These are phyloP conservation scores for Noccaea caerulescens DNA, from an alignment of 345 rosid species.

Conservation along the genomic window DNA sequence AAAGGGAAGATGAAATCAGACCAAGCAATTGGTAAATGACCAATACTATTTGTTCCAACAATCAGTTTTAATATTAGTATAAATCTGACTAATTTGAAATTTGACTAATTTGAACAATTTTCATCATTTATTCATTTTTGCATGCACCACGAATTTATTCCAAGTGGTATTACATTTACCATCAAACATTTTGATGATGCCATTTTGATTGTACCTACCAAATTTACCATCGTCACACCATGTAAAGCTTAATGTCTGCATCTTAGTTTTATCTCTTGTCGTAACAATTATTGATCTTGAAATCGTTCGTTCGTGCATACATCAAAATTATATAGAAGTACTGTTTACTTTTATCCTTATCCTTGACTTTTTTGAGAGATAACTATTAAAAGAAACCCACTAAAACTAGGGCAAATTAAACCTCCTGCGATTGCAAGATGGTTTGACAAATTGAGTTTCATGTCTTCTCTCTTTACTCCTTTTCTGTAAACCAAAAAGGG, in stretches of 20 bases:
- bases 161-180: not conserved
- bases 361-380: slow-evolving; percentile 35
- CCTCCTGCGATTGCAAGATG: slow-evolving; percentile 35
- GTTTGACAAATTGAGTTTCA: slow-evolving; percentile 29
- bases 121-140: slow-evolving; percentile 2
- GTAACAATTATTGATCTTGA: slow-evolving; percentile 40
- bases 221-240: slow-evolving; percentile 32
- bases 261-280: slow-evolving; percentile 35
- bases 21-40: not conserved
- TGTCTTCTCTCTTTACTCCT: slow-evolving; percentile 32
- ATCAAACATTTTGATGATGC: slow-evolving; percentile 15
- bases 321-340: slow-evolving; percentile 37
- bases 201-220: slow-evolving; percentile 10
- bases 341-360: slow-evolving; percentile 40
- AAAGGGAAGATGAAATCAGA: too few relatives aligned
- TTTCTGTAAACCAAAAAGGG: slow-evolving; percentile 15
- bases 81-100: not conserved
- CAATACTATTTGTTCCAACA: not conserved
- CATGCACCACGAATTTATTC: slow-evolving; percentile 9
- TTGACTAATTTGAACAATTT: not conserved
- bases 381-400: slow-evolving; percentile 38
- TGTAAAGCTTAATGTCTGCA: slow-evolving; percentile 31
- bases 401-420: slow-evolving; percentile 33
- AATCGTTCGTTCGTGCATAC: slow-evolving; percentile 26
- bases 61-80: not conserved